Percentiles rank a stretch among this genome's conserved stretches.
phyloP scores from a whole-genome alignment of 306 rosid genomes.

The Cucumis cinereus region DNA sequence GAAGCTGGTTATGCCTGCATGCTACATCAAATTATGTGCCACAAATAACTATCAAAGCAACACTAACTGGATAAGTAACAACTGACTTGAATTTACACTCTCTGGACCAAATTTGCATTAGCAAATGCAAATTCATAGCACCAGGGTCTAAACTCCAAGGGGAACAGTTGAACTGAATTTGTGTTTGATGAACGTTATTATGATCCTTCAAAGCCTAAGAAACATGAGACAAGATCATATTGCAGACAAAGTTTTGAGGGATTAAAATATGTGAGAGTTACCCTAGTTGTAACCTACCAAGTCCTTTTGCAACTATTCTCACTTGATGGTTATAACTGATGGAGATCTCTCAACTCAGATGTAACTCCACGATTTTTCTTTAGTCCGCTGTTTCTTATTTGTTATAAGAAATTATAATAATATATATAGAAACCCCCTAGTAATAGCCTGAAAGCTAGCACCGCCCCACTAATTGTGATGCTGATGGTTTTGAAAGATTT shows the following conservation, averaged over 20 bases:
- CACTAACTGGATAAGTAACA: not conserved
- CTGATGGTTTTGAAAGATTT: no score
- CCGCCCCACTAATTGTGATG: no score
- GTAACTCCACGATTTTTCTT: not conserved
- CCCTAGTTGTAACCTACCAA: not conserved
- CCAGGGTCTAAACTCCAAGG: not conserved
- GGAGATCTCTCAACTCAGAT: not conserved
- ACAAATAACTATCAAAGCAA: not conserved
- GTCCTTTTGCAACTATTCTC: not conserved
- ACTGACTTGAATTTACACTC: not conserved
- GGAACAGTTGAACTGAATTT: not conserved
- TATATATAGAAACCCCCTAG: not conserved
- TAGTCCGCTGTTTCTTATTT: not conserved
- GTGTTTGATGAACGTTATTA: not conserved
- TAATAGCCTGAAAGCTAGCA: not conserved
- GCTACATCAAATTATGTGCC: not conserved
- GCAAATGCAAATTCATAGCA: no score
- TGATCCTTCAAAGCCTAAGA: not conserved
- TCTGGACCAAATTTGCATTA: not conserved
- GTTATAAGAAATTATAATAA: not conserved
- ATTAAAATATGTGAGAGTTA: not conserved
- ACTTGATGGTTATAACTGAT: not conserved
- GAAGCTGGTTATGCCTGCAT: not conserved
- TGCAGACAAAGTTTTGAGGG: not conserved
- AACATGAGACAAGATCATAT: not conserved